Percentiles rank a stretch among this genome's conserved stretches.
Conservation (phyloP, 441 rosid species). For the Jatropha multifida region DNA sequence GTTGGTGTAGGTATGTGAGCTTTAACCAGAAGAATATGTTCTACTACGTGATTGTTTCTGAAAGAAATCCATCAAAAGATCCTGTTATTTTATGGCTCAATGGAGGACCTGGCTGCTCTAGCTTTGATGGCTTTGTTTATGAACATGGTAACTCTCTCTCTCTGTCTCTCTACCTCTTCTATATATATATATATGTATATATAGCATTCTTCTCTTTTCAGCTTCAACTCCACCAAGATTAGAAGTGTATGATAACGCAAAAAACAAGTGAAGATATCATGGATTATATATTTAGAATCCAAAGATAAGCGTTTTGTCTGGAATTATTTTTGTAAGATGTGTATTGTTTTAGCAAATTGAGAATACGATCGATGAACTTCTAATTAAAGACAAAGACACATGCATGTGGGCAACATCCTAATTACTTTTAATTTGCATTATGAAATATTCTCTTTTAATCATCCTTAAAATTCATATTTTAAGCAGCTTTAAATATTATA, state of each 20-base stretch:
- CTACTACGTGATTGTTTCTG: conserved; percentile 59
- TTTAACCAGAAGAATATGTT: conserved; percentile 45
- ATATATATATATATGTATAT: conserved; percentile 6
- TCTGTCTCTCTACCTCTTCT: too few species aligned
- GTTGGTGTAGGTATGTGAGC: conserved; percentile 41
- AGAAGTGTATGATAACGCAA: too few species aligned
- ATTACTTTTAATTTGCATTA: neutral
- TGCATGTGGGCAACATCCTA: neutral
- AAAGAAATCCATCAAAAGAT: conserved; percentile 47
- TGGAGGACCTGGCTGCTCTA: conserved; percentile 83
- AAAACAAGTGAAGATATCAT: too few species aligned
- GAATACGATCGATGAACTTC: neutral
- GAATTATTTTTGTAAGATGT: neutral
- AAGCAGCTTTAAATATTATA: too few species aligned
- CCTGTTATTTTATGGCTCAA: conserved; percentile 70
- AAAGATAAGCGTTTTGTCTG: too few species aligned
- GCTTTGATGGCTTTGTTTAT: conserved; percentile 66
- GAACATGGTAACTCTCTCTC: conserved; percentile 43
- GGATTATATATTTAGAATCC: too few species aligned
- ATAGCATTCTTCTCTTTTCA: neutral
- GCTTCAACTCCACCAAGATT: neutral
- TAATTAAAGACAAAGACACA: conserved; percentile 6
- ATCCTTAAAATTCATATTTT: too few species aligned
- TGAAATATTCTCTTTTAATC: neutral
- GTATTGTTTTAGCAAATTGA: neutral